Evolutionary conservation across 345 rosid species (phyloP).

Genomic region (Eucalyptus guilfoylei): DNA sequence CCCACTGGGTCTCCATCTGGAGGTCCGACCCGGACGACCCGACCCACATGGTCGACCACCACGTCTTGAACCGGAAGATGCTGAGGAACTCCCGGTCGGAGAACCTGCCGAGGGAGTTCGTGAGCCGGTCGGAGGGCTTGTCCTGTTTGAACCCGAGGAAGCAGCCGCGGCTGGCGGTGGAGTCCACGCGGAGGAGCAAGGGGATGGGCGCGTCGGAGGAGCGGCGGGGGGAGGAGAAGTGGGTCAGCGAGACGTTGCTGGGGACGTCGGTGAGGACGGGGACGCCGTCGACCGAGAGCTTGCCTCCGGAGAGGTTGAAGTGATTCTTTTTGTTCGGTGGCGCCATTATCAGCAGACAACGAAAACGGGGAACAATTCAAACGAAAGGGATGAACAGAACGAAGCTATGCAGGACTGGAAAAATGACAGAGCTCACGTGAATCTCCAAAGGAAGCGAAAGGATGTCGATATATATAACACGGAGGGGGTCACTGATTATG

Average conservation of each 20-base stretch:
- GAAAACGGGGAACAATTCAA: background rate
- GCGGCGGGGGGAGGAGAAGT: constrained; percentile 21
- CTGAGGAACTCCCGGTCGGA: constrained; percentile 42
- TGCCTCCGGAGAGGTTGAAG: constrained; percentile 31
- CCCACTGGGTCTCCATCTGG: constrained; percentile 77
- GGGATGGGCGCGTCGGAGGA: constrained; percentile 43
- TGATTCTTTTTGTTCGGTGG: constrained; percentile 39
- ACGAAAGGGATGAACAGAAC: background rate
- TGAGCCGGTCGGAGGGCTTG: constrained; percentile 20
- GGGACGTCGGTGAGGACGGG: constrained; percentile 62
- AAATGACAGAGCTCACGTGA: too few species aligned
- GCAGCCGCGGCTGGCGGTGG: constrained; percentile 45
- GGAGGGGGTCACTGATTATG: background rate
- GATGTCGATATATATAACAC: background rate
- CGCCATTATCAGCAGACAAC: constrained; percentile 25
- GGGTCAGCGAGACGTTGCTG: constrained; percentile 35
- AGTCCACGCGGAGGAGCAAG: constrained; percentile 34
- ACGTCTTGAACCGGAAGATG: constrained; percentile 70
- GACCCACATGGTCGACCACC: constrained; percentile 91
- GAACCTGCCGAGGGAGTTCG: constrained; percentile 61
- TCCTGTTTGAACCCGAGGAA: constrained; percentile 52
- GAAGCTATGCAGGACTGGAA: too few species aligned
- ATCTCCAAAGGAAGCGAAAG: too few species aligned
- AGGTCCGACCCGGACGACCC: constrained; percentile 72
- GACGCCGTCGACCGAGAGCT: constrained; percentile 29